phyloP scores from a whole-genome alignment of 1,139 yeast genomes.

The Sugiyamaella sp. region DNA sequence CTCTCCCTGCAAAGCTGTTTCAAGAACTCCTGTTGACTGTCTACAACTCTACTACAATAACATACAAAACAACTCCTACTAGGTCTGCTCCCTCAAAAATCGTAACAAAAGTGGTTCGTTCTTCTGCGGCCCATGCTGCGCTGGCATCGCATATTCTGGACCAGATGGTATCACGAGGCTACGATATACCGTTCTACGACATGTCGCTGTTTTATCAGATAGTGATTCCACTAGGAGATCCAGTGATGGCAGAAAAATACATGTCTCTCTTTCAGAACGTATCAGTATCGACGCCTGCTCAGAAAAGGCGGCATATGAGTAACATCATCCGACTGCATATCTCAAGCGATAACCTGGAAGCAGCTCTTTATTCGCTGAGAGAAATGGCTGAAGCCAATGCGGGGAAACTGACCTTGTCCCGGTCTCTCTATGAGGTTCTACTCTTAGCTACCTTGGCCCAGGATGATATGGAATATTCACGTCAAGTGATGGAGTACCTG shows the following conservation, averaged over 20 bases:
- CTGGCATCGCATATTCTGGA: conserved; percentile 22
- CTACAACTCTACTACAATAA: neutral
- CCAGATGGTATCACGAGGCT: conserved; percentile 16
- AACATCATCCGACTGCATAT: conserved; percentile 32
- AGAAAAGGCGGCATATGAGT: conserved; percentile 18
- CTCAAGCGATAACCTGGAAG: conserved; percentile 32
- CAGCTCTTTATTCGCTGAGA: conserved; percentile 33
- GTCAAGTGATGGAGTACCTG: conserved; percentile 36
- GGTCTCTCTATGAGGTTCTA: conserved; percentile 36
- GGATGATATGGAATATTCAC: conserved; percentile 39
- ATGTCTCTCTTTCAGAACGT: conserved; percentile 6
- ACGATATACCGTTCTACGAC: conserved; percentile 16
- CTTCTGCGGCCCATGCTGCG: conserved; percentile 18
- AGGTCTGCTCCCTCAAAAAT: neutral
- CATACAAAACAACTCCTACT: neutral
- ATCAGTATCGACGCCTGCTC: conserved; percentile 11
- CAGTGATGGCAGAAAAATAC: conserved; percentile 14
- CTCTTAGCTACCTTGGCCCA: conserved; percentile 34
- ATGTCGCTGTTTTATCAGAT: conserved; percentile 22
- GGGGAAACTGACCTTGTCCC: conserved; percentile 26
- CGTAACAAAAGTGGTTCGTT: conserved; percentile 7
- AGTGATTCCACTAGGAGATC: conserved; percentile 24
- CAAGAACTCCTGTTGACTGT: conserved; percentile 9
- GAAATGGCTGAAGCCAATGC: conserved; percentile 30
- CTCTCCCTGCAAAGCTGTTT: conserved; percentile 1